Evolutionary conservation across 805 yeast genomes (phyloP).

Genomic region (Yarrowia keelungensis): DNA sequence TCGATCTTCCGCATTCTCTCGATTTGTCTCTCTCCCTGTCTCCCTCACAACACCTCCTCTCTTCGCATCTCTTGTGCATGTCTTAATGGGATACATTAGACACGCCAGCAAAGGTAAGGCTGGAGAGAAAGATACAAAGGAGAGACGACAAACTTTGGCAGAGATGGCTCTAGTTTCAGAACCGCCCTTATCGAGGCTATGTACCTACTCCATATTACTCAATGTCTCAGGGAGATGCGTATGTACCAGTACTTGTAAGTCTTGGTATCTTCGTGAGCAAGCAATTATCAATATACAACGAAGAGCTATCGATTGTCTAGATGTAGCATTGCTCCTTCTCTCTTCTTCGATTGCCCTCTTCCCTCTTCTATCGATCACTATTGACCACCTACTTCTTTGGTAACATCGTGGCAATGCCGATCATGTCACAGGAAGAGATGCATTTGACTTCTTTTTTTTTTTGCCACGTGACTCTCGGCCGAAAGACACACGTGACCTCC

Average conservation of each 20-base stretch:
- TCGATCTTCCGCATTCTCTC: conserved; percentile 4
- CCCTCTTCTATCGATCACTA: background rate
- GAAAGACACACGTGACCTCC: background rate
- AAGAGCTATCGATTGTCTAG: background rate
- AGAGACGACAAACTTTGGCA: background rate
- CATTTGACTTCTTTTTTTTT: background rate
- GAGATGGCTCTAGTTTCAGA: conserved; percentile 13
- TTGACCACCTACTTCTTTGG: background rate
- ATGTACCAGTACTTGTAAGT: too few species aligned
- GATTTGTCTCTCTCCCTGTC: background rate
- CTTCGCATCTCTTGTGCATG: conserved; percentile 22
- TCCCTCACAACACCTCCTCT: background rate
- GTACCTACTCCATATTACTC: background rate
- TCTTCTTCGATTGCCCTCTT: background rate
- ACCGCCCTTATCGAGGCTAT: conserved; percentile 1
- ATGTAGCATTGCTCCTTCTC: background rate
- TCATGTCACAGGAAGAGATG: background rate
- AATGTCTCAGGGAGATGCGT: background rate
- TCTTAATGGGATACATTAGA: conserved; percentile 15
- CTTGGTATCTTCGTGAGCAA: too few species aligned
- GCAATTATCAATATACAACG: too few species aligned
- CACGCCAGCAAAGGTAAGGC: background rate
- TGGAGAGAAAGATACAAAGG: background rate
- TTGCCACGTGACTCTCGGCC: conserved; percentile 2
- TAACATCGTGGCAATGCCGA: conserved; percentile 4